Base-by-base conservation (phyloP, 2,329 filamentous ascomycete genomes). In the Exophiala calicioides region DNA sequence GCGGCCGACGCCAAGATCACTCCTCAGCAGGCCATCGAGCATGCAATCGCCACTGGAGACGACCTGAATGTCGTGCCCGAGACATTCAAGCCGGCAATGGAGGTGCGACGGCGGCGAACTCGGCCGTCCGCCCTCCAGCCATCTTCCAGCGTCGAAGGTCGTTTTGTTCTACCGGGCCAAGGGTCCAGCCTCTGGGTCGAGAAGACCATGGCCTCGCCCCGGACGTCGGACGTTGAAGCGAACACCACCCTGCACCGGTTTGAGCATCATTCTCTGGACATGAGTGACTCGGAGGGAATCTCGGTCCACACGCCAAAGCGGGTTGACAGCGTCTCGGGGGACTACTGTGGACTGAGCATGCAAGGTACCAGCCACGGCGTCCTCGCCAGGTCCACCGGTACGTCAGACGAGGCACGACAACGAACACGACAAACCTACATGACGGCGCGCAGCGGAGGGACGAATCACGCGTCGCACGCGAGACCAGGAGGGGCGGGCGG, bases 61-160 rank as follows among this genome's bases (percentile, higher is more conserved):
- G 91, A 95, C 56, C 79, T 96, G 45, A 95, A 95, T 58, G 80
- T 96, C 38, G 81, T 94, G 7, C 86, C 90, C 0, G 88, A 95
- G 64, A 90, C 88, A 0, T 96, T 96, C 71, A 77, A 78, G 53
- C 63, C 71, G 1, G 71, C 73, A 2, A 66, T 57, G 7, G 49
- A 59, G 50, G 52, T 58, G 31, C 46, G 57, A 37, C 52, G 56
- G 34, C 58, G 56, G 20, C 53, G 55, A 8, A 46, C 43, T 10
- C 40, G 46, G 12, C 74, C 80, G 66, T 54, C 56, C n/a, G 42
- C 45, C 5, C 73, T 95, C 16, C 80, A 85, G 57, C 90, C 91
- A 0, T 84, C 86, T 1, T 79, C 84, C 55, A 78, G 80, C 48
- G 70, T 95, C 27, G 85, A 91, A 58, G 89, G 89, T 47, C 82